Evolutionary conservation across 163 green algal genomes (phyloP), one percentile per base, ranked within the genome.

Genomic region (Prototheca wickerhamii): DNA sequence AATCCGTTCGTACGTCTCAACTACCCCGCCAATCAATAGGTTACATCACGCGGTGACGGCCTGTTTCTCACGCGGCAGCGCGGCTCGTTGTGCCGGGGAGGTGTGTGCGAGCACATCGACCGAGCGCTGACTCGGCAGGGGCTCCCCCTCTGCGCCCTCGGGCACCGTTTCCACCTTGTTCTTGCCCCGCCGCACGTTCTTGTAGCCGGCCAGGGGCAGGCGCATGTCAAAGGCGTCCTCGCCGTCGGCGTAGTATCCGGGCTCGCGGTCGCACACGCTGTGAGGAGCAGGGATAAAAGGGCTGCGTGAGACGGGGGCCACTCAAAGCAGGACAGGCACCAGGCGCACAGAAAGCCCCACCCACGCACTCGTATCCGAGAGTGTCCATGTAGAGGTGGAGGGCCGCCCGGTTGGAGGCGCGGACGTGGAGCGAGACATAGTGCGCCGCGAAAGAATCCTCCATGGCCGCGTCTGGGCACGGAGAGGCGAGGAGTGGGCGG

Each of bases 201-300:
- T 54, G 46, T 28, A 54, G 15, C 46, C 46, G 0, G 52, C 71
- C 8, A 89, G 75, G 23, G 35, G 35, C 64, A 87, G 92, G n/a
- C 87, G 79, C 93, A 99, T 98, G 77, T 97, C 88, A 68, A 91
- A 97, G 4, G 93, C 93, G 67, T 99, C 87, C 72, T 99, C 91
- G 49, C 87, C 89, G 44, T 98, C 91, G 10, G 92, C 91, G 61
- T 99, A 99, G 77, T 98, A 99, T 70, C 95, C 95, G 37, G 80
- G 77, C 73, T 98, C 93, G 0, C 82, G 82, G 67, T 96, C 93
- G 58, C 91, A 71, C 18, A 96, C 81, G 70, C 89, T 95, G 81
- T 53, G 72, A 28, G 25, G 28, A 3, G 30, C 3, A 32, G n/a
- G 37, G 28, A 20, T 4, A 0, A 43, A 26, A n/a, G 28, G 21